Percentiles rank a stretch among this genome's conserved stretches.
Evolutionary conservation across 306 rosid genomes (phyloP).

Genomic region (Crataegus laevigata): DNA sequence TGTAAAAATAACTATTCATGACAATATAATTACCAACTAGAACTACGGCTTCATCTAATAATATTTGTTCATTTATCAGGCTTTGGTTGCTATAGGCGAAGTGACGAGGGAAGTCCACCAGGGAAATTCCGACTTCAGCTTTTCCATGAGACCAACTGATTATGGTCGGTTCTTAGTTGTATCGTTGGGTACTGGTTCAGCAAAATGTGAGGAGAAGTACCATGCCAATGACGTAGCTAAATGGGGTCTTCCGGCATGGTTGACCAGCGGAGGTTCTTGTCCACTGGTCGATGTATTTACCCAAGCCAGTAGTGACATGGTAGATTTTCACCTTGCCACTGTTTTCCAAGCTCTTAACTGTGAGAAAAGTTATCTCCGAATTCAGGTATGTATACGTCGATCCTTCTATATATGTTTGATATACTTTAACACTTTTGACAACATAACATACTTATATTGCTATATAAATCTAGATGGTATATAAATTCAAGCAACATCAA

Average conservation of each 20-base stretch:
- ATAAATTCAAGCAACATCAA: too few relatives aligned
- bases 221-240: constrained; percentile 20
- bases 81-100: constrained; percentile 30
- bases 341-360: constrained; percentile 23
- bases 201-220: constrained; percentile 20
- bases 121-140: constrained; percentile 19
- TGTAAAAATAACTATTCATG: neutral
- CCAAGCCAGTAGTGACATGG: constrained; percentile 27
- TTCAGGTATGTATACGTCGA: constrained; percentile 3
- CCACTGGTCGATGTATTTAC: constrained; percentile 23
- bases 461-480: too few relatives aligned
- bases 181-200: constrained; percentile 33
- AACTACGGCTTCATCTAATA: neutral
- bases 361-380: constrained; percentile 22
- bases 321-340: constrained; percentile 15
- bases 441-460: neutral
- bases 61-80: neutral
- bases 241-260: constrained; percentile 34
- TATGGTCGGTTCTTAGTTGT: constrained; percentile 21
- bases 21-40: neutral
- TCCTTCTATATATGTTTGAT: neutral
- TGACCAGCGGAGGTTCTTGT: constrained; percentile 6
- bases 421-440: neutral
- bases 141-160: constrained; percentile 8
- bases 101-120: constrained; percentile 17